Conservation (phyloP, 1,284 basidiomycete genomes). For the Fomitiporia mediterranea region DNA sequence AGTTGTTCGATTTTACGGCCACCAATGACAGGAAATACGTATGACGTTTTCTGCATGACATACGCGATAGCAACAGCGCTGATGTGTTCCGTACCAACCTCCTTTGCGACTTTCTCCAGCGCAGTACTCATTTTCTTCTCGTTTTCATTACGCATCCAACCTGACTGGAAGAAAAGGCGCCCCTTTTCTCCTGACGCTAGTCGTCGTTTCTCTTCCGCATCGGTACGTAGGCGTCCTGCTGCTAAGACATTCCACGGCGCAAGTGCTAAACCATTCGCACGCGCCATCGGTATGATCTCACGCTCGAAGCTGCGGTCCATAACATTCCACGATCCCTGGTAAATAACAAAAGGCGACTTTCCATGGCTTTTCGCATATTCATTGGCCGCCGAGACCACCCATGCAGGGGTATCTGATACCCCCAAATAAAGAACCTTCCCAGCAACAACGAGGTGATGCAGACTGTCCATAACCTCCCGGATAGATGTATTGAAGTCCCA, state of each 20-base stretch:
- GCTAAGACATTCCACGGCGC: constrained; percentile 31
- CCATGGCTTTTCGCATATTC: constrained; percentile 37
- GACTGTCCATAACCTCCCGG: constrained; percentile 41
- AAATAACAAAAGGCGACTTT: constrained; percentile 47
- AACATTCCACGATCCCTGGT: constrained; percentile 53
- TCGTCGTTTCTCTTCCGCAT: constrained; percentile 20
- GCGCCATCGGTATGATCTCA: constrained; percentile 50
- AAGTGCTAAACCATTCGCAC: constrained; percentile 33
- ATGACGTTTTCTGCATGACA: constrained; percentile 42
- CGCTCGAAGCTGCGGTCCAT: constrained; percentile 42
- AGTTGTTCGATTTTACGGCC: constrained; percentile 27
- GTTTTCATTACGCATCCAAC: constrained; percentile 21
- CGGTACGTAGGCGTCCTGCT: constrained; percentile 23
- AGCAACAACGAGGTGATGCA: constrained; percentile 36
- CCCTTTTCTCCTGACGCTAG: constrained; percentile 24
- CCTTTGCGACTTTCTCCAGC: constrained; percentile 29
- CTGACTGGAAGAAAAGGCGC: background rate
- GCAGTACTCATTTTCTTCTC: constrained; percentile 15
- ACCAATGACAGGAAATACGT: constrained; percentile 43
- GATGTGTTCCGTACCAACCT: constrained; percentile 27
- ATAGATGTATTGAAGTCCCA: constrained; percentile 38
- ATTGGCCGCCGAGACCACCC: constrained; percentile 28
- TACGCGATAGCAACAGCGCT: constrained; percentile 42
- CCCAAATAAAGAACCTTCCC: constrained; percentile 41
- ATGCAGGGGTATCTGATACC: constrained; percentile 30